Evolutionary conservation across 2,329 filamentous ascomycete species (phyloP), one percentile per base, ranked within the genome.

Genomic region (Aspergillus terreus): DNA sequence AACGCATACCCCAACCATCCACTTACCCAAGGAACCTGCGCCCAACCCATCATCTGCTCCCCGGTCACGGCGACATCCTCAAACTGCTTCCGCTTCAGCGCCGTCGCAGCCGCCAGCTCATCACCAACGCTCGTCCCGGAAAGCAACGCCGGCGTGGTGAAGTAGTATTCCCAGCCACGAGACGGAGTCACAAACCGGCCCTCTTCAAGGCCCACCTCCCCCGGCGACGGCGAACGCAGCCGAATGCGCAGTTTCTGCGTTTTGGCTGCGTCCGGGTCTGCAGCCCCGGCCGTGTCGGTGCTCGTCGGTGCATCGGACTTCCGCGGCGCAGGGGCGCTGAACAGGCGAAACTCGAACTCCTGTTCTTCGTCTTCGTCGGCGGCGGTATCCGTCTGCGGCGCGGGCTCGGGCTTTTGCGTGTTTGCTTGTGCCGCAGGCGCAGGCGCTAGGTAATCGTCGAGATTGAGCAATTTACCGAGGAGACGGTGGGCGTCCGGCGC

Each of bases 291-390:
- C 3, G n/a, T 44, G 0, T 48, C 23, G 7, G 15, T 6, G 35
- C 27, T 47, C 14, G 40, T 42, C 17, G 40, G 2, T 45, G 44
- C 25, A 15, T 49, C 9, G 14, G 47, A 51, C 30, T 52, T 55
- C 9, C 52, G 38, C 46, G 61, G 61, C 33, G 60, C 38, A 4
- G 67, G 65, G 2, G 64, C 65, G 41, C 64, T 70, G 60, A 75
- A 75, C 12, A 75, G 54, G 6, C 72, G 66, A 55, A 75, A 75
- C 47, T 74, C 72, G 49, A 74, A 75, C 53, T 74, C 72, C 50
- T 73, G 68, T 49, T 75, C 72, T 30, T 72, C 69, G 1, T 70
- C 68, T 46, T 67, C 65, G 1, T 60, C 53, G 2, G 44, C 51
- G n/a, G 40, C 49, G 14, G 40, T 21, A 6, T 21, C 40, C 1